Conservation (phyloP, 495 filamentous ascomycete species). For the Penicillium waksmanii region DNA sequence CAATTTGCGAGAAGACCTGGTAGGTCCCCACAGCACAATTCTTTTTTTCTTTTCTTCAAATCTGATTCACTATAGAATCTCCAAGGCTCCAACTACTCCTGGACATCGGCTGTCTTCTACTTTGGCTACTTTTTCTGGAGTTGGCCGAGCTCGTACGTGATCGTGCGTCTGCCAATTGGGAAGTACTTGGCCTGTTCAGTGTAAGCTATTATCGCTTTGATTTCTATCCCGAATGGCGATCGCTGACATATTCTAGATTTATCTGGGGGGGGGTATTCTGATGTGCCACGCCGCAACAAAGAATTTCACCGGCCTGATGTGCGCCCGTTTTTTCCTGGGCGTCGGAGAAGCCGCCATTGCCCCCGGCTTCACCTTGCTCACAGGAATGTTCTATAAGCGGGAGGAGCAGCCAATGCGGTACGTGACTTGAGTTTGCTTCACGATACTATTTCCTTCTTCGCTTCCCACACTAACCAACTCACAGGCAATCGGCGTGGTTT, state of each 20-base stretch:
- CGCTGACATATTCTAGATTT: slow-evolving; percentile 24
- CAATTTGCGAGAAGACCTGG: slow-evolving; percentile 45
- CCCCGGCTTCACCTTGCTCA: slow-evolving; percentile 40
- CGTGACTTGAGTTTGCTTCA: slow-evolving; percentile 9
- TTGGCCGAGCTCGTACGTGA: slow-evolving; percentile 55
- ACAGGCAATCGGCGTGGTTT: slow-evolving; percentile 55
- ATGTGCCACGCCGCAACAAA: slow-evolving; percentile 51
- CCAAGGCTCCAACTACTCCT: slow-evolving; percentile 48
- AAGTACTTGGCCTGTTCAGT: slow-evolving; percentile 50
- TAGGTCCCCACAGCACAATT: slow-evolving; percentile 7
- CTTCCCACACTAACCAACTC: not conserved
- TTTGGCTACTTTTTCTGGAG: slow-evolving; percentile 57
- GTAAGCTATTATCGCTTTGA: slow-evolving; percentile 17
- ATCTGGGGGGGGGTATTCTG: slow-evolving; percentile 41
- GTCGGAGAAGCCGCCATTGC: slow-evolving; percentile 57
- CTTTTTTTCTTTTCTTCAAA: not conserved
- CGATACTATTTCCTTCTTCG: not conserved
- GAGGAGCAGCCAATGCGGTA: slow-evolving; percentile 55
- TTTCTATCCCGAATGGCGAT: not conserved
- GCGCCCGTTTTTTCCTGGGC: slow-evolving; percentile 57
- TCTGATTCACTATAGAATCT: slow-evolving; percentile 30
- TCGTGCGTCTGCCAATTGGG: slow-evolving; percentile 59
- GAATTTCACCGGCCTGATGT: slow-evolving; percentile 53
- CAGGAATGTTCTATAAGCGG: slow-evolving; percentile 55
- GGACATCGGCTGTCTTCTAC: slow-evolving; percentile 54